Evolutionary conservation across 176 grass and related monocot species (phyloP).

Genomic region (Ampelocalamus luodianensis): DNA sequence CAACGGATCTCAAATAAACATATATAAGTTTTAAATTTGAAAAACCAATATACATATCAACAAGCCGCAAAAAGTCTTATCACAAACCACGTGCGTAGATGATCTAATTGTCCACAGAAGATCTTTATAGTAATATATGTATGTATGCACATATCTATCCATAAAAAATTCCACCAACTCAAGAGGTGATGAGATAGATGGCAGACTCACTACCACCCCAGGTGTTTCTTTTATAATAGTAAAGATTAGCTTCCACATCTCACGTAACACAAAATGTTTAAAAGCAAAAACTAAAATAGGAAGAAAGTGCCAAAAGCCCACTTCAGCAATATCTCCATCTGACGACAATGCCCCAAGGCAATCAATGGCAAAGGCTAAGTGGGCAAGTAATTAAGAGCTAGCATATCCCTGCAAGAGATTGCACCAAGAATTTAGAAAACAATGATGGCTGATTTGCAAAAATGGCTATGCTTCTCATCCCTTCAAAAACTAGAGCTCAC

Average conservation of each 20-base stretch:
- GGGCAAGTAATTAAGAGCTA: slow-evolving; percentile 41
- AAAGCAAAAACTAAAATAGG: background rate
- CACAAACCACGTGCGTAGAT: too few relatives aligned
- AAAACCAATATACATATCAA: too few relatives aligned
- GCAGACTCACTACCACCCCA: too few relatives aligned
- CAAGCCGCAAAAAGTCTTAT: too few relatives aligned
- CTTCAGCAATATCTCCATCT: slow-evolving; percentile 15
- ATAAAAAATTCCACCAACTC: too few relatives aligned
- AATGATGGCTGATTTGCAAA: background rate
- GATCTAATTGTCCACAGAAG: too few relatives aligned
- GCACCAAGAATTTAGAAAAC: background rate
- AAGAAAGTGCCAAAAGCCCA: background rate
- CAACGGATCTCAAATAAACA: too few relatives aligned
- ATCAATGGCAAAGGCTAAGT: slow-evolving; percentile 1
- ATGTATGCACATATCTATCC: too few relatives aligned
- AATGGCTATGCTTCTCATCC: background rate
- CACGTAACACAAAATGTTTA: background rate
- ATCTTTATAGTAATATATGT: too few relatives aligned
- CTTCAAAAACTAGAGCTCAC: background rate
- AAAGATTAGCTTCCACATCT: background rate
- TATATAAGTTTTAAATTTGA: too few relatives aligned
- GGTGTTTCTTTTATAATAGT: too few relatives aligned
- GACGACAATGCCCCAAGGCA: background rate
- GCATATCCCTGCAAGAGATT: slow-evolving; percentile 8
- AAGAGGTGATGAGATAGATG: too few relatives aligned